These are phyloP conservation scores for Saccharomyces pastorianus DNA, from an alignment of 1,139 yeast species.

Conservation along the genomic window DNA sequence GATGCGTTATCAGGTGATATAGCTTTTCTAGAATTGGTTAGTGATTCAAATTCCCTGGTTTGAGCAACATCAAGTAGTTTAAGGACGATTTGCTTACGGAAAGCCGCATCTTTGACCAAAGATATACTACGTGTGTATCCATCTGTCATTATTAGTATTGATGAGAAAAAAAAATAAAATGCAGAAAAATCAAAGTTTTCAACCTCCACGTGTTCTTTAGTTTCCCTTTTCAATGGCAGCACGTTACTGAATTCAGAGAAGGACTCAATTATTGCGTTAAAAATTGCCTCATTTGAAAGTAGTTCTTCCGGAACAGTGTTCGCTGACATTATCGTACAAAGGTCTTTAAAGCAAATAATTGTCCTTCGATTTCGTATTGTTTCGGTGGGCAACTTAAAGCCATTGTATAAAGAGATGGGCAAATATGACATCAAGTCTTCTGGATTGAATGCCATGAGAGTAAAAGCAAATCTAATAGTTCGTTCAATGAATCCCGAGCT, in stretches of 20 bases:
- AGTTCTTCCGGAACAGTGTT: constrained; percentile 47
- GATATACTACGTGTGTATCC: constrained; percentile 37
- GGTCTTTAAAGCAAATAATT: constrained; percentile 78
- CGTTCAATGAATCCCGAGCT: constrained; percentile 44
- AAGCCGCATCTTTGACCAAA: constrained; percentile 17
- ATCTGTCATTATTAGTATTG: constrained; percentile 49
- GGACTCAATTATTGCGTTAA: constrained; percentile 52
- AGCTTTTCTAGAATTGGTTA: constrained; percentile 17
- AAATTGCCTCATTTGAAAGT: constrained; percentile 34
- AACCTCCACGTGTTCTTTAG: constrained; percentile 79
- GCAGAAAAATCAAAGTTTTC: constrained; percentile 83
- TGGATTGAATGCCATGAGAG: constrained; percentile 57
- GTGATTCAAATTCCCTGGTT: constrained; percentile 17
- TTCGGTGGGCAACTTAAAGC: constrained; percentile 39
- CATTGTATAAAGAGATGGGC: constrained; percentile 47
- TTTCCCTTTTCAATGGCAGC: constrained; percentile 68
- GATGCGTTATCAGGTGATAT: constrained; percentile 2
- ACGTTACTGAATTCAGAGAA: constrained; percentile 66
- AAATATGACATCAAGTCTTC: constrained; percentile 55
- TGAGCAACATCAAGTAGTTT: constrained; percentile 16
- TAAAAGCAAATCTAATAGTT: constrained; percentile 31
- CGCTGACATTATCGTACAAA: constrained; percentile 68
- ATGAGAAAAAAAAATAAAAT: constrained; percentile 62
- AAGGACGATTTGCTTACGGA: constrained; percentile 13
- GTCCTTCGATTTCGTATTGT: constrained; percentile 71